These are phyloP conservation scores for Nectriaceae sp. DNA, from an alignment of 2,329 filamentous ascomycete genomes.

Conservation along the genomic window DNA sequence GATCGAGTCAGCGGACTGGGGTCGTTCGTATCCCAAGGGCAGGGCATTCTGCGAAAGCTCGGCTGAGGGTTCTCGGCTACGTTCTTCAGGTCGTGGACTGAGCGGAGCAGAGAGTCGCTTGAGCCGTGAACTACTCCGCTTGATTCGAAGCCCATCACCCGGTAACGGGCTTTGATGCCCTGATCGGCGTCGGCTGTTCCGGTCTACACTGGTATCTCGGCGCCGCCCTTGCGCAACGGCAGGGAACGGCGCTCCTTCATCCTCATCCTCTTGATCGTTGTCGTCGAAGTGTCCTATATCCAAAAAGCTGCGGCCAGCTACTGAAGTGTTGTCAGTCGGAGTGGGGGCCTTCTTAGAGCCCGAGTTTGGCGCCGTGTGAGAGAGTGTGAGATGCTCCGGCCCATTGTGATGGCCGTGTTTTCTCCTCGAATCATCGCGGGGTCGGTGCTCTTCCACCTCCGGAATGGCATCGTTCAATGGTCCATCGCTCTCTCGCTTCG, in stretches of 20 bases:
- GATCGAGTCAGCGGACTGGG: conserved; percentile 80
- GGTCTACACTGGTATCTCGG: conserved; percentile 53
- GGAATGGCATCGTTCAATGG: conserved; percentile 42
- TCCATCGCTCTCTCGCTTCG: conserved; percentile 49
- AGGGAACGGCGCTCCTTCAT: conserved; percentile 71
- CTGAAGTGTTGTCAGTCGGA: conserved; percentile 18
- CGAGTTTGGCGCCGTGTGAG: conserved; percentile 16
- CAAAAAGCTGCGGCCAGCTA: conserved; percentile 23
- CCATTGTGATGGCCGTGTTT: conserved; percentile 18
- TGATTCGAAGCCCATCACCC: conserved; percentile 45
- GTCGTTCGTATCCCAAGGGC: conserved; percentile 67
- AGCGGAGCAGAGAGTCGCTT: conserved; percentile 58
- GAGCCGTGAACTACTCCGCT: conserved; percentile 59
- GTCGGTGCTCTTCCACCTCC: conserved; percentile 40
- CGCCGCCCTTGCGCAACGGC: conserved; percentile 63
- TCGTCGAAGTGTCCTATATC: conserved; percentile 34
- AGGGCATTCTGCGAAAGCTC: conserved; percentile 31
- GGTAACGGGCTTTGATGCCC: conserved; percentile 52
- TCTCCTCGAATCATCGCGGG: conserved; percentile 19
- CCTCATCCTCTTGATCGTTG: conserved; percentile 36
- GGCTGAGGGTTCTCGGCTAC: conserved; percentile 26
- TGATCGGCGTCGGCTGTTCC: conserved; percentile 46
- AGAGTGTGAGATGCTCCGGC: neutral
- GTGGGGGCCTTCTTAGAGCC: conserved; percentile 23
- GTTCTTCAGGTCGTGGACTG: conserved; percentile 44